Evolutionary conservation across 208 protist species (phyloP).

Genomic region (Crithidia sp.): DNA sequence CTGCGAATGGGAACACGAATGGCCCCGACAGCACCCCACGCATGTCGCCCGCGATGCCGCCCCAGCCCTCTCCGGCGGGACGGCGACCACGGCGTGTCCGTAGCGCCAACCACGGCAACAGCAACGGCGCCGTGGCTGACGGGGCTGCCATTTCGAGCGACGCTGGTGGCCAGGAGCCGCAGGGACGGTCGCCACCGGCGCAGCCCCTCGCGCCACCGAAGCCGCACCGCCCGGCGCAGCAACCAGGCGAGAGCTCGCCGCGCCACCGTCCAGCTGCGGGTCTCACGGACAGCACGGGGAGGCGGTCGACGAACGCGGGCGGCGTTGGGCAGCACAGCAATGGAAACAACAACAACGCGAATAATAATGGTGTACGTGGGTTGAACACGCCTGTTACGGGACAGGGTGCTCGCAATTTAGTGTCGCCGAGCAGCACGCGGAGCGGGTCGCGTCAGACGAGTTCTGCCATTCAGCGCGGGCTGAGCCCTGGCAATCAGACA

Average conservation of each 20-base stretch:
- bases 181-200: conserved; percentile 11
- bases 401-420: not conserved
- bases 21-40: not conserved
- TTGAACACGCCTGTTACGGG: conserved; percentile 9
- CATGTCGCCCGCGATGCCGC: conserved; percentile 10
- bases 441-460: conserved; percentile 13
- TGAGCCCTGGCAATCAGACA: conserved; percentile 18
- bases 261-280: conserved; percentile 1
- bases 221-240: conserved; percentile 18
- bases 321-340: not conserved
- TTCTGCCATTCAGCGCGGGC: conserved; percentile 15
- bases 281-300: not conserved
- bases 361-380: conserved; percentile 1
- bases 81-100: not conserved
- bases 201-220: not conserved
- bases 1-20: not conserved
- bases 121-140: not conserved
- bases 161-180: conserved; percentile 10
- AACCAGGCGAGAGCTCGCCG: conserved; percentile 13
- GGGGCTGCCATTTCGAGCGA: conserved; percentile 6
- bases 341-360: not conserved
- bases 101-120: not conserved
- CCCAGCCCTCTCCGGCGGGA: conserved; percentile 14
- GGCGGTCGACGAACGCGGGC: not conserved
- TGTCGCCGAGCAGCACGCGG: conserved; percentile 17